A percentile compares a stretch with the other conserved stretches of the same genome.
Evolutionary conservation across 2,329 filamentous ascomycete species (phyloP).

Genomic region (Aureobasidium melanogenum): DNA sequence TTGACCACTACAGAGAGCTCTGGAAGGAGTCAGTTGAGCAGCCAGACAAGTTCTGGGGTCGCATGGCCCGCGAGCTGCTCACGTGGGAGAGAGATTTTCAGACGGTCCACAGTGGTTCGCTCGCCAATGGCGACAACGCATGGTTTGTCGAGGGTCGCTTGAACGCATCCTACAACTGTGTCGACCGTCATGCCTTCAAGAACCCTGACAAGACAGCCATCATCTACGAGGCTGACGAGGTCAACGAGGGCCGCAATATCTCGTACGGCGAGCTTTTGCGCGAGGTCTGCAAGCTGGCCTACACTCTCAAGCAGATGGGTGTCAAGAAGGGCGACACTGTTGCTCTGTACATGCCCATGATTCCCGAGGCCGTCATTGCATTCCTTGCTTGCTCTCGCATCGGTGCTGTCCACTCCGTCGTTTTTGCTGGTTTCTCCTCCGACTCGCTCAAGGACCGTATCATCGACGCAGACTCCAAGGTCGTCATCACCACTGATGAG

Average conservation of each 20-base stretch:
- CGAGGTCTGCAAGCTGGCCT: constrained; percentile 79
- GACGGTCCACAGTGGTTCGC: constrained; percentile 71
- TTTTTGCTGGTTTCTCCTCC: constrained; percentile 95
- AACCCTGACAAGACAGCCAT: constrained; percentile 90
- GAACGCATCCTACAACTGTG: constrained; percentile 95
- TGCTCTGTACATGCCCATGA: constrained; percentile 97
- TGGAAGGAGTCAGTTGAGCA: constrained; percentile 81
- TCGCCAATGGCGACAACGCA: constrained; percentile 72
- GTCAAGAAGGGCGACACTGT: constrained; percentile 97
- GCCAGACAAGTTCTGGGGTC: constrained; percentile 84
- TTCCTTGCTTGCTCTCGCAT: constrained; percentile 88
- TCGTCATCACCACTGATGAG: constrained; percentile 95
- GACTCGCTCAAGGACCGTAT: constrained; percentile 95
- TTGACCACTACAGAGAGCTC: constrained; percentile 55
- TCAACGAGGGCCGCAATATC: constrained; percentile 74
- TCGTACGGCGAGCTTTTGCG: constrained; percentile 89
- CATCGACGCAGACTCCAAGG: constrained; percentile 78
- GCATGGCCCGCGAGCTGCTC: constrained; percentile 76
- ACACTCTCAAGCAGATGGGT: constrained; percentile 87
- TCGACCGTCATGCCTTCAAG: constrained; percentile 93
- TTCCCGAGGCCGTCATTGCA: constrained; percentile 86
- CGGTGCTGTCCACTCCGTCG: constrained; percentile 91
- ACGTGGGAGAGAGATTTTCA: constrained; percentile 88
- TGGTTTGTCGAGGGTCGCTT: constrained; percentile 93
- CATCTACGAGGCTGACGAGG: constrained; percentile 97